phyloP scores from a whole-genome alignment of 306 rosid species.

The Acacia melanoxylon region DNA sequence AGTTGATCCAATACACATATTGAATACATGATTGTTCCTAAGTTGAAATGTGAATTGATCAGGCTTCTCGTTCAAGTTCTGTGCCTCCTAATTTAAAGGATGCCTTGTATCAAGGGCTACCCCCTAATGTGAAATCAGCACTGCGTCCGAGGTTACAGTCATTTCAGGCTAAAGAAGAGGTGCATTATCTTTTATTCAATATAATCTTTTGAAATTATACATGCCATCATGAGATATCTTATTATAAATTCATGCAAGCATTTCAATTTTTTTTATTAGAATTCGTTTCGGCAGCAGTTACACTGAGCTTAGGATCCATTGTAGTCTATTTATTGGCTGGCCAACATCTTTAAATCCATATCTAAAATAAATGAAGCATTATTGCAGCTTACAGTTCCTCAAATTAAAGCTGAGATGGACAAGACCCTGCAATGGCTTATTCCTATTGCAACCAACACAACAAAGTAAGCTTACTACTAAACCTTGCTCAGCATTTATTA shows the following conservation, averaged over 20 bases:
- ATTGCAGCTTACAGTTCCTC: constrained; percentile 80
- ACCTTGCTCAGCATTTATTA: constrained; percentile 22
- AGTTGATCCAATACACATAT: neutral
- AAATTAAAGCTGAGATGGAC: constrained; percentile 95
- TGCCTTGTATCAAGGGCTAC: constrained; percentile 90
- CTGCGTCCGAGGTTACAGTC: constrained; percentile 71
- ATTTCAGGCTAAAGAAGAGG: constrained; percentile 86
- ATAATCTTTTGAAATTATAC: neutral
- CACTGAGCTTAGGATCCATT: constrained; percentile 20
- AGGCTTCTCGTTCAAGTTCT: constrained; percentile 96
- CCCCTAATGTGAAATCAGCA: constrained; percentile 78
- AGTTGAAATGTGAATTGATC: constrained; percentile 36
- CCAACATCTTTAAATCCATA: constrained; percentile 6
- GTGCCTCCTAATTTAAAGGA: constrained; percentile 92
- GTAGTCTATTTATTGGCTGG: neutral
- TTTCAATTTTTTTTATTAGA: constrained; percentile 2
- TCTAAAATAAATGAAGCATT: constrained; percentile 29
- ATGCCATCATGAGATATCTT: neutral
- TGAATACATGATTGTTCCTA: neutral
- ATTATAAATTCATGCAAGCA: constrained; percentile 23
- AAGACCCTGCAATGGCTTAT: constrained; percentile 90
- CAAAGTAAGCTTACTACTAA: constrained; percentile 59
- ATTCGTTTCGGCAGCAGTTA: neutral
- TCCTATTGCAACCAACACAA: constrained; percentile 86
- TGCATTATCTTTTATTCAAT: constrained; percentile 16